Base-by-base conservation (phyloP, 1,284 basidiomycete genomes). In the Tausonia pullulans region DNA sequence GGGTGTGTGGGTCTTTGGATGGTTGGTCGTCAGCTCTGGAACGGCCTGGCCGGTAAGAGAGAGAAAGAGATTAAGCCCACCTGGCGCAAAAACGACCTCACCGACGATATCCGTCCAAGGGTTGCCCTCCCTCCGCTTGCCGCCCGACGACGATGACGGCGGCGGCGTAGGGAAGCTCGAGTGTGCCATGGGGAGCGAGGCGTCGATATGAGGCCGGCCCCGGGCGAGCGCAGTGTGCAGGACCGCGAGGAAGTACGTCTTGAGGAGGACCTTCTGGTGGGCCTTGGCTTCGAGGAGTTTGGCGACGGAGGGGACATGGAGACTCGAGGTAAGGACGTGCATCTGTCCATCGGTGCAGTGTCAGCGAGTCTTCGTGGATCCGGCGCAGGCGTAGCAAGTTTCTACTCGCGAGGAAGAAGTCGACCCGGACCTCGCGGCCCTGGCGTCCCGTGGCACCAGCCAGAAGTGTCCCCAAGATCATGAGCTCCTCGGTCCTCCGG, bases 301-400 rank as follows among this genome's bases (percentile, higher is more conserved):
- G 16, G 83, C 69, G 63, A 82, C 75, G 0, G 82, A 78, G 11
- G 80, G 80, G 11, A 87, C 68, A 76, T 87, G 86, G 27, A 86
- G 70, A 4, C 83, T 80, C 13, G 82, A 81, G 4, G 82, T 87
- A 60, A 87, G 76, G 41, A 83, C 68, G 73, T 87, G 86, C 84
- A 86, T 84, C 68, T 75, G 68, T 27, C 10, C 3, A 11, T 27
- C 39, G 11, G 44, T 69, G 54, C 11, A 48, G 16, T 41, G 54
- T 63, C 27, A 50, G 3, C 39, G 41, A 9, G 2, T 46, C 6
- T 27, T 50, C 4, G 4, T 5, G 40, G 39, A 59, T 13, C 4
- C 13, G 9, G 41, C 6, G 2, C 8, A 39, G 9, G n/a, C 11
- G 13, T 7, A 43, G 39, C 16, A 39, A 45, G 14, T 27, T 11